Evolutionary conservation across 108 stramenopile species (phyloP).

Genomic region (Aurantiochytrium sp.): DNA sequence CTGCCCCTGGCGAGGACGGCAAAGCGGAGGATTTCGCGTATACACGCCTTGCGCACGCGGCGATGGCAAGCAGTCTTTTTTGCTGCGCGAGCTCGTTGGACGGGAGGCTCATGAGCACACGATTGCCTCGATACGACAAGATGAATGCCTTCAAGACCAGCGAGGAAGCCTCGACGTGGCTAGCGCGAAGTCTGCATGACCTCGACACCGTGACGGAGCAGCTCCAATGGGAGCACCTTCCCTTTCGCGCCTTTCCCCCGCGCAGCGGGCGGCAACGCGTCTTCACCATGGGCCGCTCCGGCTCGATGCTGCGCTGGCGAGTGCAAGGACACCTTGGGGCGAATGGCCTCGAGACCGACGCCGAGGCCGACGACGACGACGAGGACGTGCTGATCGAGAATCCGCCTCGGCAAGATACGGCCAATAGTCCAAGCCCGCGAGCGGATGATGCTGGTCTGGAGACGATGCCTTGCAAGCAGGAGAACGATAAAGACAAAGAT

Average conservation of each 20-base stretch:
- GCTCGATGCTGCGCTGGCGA: not conserved
- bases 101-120: not conserved
- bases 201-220: not conserved
- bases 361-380: not conserved
- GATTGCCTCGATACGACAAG: not conserved
- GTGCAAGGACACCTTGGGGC: not conserved
- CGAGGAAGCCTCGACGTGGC: not conserved
- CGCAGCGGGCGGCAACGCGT: not conserved
- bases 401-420: too few relatives aligned
- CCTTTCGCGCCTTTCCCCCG: slow-evolving; percentile 2
- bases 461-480: too few relatives aligned
- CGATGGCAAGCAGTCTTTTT: not conserved
- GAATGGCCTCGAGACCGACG: not conserved
- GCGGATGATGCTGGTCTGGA: too few relatives aligned
- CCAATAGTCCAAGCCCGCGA: too few relatives aligned
- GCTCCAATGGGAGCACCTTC: slow-evolving; percentile 8
- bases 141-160: not conserved
- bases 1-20: too few relatives aligned
- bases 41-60: not conserved
- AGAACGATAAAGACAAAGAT: too few relatives aligned
- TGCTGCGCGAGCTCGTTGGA: not conserved
- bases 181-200: not conserved
- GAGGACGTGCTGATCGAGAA: not conserved
- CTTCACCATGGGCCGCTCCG: not conserved
- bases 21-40: too few relatives aligned